Percentiles rank a stretch among this genome's conserved stretches.
phyloP scores from a whole-genome alignment of 805 yeast species.

The Monosporozyma aerobia region DNA sequence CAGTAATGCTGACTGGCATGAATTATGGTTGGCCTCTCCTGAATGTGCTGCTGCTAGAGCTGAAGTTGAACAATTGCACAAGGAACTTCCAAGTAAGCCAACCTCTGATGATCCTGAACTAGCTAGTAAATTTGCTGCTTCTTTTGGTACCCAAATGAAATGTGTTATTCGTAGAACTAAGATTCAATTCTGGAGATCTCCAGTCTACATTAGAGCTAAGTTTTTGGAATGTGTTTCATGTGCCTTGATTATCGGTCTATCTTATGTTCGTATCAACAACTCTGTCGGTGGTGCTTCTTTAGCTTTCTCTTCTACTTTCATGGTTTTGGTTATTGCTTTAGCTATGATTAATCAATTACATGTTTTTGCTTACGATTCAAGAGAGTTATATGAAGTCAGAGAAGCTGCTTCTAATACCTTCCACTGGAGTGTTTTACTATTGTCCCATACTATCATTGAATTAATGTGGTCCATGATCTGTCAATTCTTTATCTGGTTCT shows the following conservation, averaged over 20 bases:
- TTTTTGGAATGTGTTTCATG: slow-evolving; percentile 42
- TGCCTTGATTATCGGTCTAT: slow-evolving; percentile 57
- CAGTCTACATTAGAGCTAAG: slow-evolving; percentile 50
- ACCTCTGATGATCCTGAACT: slow-evolving; percentile 31
- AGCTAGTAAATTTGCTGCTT: slow-evolving; percentile 40
- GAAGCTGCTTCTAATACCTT: slow-evolving; percentile 67
- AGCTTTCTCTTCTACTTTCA: slow-evolving; percentile 52
- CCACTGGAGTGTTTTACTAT: slow-evolving; percentile 52
- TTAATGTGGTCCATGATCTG: slow-evolving; percentile 38
- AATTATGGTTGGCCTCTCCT: slow-evolving; percentile 47
- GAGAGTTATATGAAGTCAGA: slow-evolving; percentile 61
- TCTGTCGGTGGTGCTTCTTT: slow-evolving; percentile 58
- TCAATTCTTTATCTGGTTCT: slow-evolving; percentile 37
- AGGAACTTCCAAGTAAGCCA: slow-evolving; percentile 29
- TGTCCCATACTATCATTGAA: slow-evolving; percentile 37
- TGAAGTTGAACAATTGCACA: slow-evolving; percentile 49
- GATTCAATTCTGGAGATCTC: slow-evolving; percentile 60
- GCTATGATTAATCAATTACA: slow-evolving; percentile 54
- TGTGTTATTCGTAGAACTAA: slow-evolving; percentile 44
- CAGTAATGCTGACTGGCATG: slow-evolving; percentile 50
- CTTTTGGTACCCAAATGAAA: slow-evolving; percentile 33
- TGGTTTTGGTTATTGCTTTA: slow-evolving; percentile 43
- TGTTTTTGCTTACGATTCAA: slow-evolving; percentile 49
- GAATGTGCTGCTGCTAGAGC: slow-evolving; percentile 42
- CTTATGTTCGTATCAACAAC: slow-evolving; percentile 50